Evolutionary conservation across 2,329 filamentous ascomycete genomes (phyloP).

Genomic region (Talaromyces funiculosus): DNA sequence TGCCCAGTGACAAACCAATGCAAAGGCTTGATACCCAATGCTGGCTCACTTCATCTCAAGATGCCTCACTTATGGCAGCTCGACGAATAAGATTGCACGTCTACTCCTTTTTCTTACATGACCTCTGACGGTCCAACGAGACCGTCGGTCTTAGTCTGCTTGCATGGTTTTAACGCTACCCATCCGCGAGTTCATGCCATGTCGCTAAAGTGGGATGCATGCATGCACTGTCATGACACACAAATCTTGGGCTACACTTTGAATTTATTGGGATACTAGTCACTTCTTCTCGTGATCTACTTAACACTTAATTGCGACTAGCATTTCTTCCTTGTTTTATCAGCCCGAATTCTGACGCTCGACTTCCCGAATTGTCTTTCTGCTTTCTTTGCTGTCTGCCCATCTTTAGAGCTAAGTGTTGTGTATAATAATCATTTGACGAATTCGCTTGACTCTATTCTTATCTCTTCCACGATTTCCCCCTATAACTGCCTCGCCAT

Average conservation of each 20-base stretch:
- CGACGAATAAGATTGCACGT: neutral
- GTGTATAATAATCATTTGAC: constrained; percentile 30
- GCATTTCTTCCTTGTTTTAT: neutral
- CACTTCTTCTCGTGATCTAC: neutral
- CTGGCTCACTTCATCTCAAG: neutral
- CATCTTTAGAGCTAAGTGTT: constrained; percentile 18
- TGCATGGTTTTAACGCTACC: neutral
- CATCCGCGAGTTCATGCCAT: neutral
- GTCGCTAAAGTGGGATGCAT: constrained; percentile 10
- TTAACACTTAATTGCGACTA: neutral
- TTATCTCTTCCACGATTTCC: constrained; percentile 2
- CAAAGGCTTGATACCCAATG: constrained; percentile 13
- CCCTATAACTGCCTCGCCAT: neutral
- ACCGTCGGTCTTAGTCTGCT: neutral
- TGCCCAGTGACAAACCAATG: constrained; percentile 11
- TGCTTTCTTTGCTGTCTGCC: constrained; percentile 20
- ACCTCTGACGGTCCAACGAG: neutral
- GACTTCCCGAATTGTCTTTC: constrained; percentile 25
- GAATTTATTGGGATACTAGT: neutral
- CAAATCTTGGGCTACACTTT: constrained; percentile 2
- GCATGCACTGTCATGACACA: constrained; percentile 5
- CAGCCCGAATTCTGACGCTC: constrained; percentile 8
- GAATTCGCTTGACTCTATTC: neutral
- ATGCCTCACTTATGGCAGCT: constrained; percentile 15
- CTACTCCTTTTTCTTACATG: constrained; percentile 1